phyloP scores from a whole-genome alignment of 768 basidiomycete genomes.

The Tulasnella sp. region DNA sequence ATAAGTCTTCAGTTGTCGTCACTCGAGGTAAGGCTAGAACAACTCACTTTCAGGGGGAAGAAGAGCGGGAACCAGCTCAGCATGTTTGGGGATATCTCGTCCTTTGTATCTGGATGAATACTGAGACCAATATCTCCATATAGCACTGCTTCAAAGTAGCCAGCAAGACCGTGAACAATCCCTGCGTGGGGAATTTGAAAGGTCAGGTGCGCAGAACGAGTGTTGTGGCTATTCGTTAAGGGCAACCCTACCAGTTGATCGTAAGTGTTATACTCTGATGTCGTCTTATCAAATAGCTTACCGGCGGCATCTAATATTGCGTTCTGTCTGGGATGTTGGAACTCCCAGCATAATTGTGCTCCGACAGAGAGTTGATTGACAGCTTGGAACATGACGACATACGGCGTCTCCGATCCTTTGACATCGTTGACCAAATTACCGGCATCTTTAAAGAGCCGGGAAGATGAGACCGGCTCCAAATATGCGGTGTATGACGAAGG shows the following conservation, averaged over 20 bases:
- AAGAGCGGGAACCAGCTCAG: conserved; percentile 98
- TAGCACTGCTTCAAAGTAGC: conserved; percentile 91
- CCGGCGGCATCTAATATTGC: conserved; percentile 62
- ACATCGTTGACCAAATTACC: conserved; percentile 34
- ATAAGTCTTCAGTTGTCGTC: background rate
- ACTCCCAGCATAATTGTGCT: conserved; percentile 92
- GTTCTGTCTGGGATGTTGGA: conserved; percentile 84
- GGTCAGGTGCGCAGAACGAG: conserved; percentile 67
- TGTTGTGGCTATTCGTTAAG: conserved; percentile 92
- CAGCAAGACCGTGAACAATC: conserved; percentile 85
- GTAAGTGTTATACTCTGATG: background rate
- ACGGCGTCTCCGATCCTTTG: conserved; percentile 84
- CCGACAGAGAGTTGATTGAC: conserved; percentile 73
- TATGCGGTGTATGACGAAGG: conserved; percentile 93
- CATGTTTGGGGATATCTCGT: conserved; percentile 88
- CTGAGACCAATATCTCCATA: conserved; percentile 86
- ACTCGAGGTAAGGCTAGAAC: background rate
- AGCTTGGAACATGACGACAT: conserved; percentile 97
- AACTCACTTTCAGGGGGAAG: conserved; percentile 78
- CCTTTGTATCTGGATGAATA: conserved; percentile 84
- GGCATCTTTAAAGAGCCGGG: conserved; percentile 83
- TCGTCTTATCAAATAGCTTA: conserved; percentile 21
- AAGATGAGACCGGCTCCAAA: conserved; percentile 87
- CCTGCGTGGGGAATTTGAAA: conserved; percentile 96
- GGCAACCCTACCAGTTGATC: conserved; percentile 53